These are phyloP conservation scores for Lithohypha guttulata DNA, from an alignment of 2,329 filamentous ascomycete genomes.

Conservation along the genomic window DNA sequence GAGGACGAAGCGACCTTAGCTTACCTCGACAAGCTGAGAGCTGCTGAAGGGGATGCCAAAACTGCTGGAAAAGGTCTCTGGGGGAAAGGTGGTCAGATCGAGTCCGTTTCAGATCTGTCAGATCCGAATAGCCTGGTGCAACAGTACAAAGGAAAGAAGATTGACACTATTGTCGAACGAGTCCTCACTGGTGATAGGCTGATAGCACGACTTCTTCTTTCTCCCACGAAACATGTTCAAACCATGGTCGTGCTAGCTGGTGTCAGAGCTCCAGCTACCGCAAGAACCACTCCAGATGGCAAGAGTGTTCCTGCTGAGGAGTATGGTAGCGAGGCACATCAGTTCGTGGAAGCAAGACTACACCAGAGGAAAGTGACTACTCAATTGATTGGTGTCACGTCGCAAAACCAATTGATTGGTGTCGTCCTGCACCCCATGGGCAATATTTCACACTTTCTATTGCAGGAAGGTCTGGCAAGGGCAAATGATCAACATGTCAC, in stretches of 20 bases:
- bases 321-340: conserved; percentile 75
- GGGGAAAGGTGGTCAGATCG: conserved; percentile 54
- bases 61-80: conserved; percentile 72
- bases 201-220: conserved; percentile 68
- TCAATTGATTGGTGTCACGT: conserved; percentile 73
- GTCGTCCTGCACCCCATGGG: conserved; percentile 78
- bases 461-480: conserved; percentile 78
- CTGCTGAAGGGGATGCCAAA: conserved; percentile 67
- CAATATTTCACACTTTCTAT: conserved; percentile 82
- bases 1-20: conserved; percentile 63
- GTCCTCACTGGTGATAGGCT: conserved; percentile 86
- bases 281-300: conserved; percentile 68
- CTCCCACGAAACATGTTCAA: conserved; percentile 75
- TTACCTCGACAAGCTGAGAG: conserved; percentile 66
- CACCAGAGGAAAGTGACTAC: conserved; percentile 78
- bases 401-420: conserved; percentile 84
- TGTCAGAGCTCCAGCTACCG: conserved; percentile 79
- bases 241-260: conserved; percentile 83
- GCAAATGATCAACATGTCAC: conserved; percentile 96
- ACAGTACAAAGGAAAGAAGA: conserved; percentile 70
- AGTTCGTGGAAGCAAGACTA: conserved; percentile 75
- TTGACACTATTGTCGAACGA: conserved; percentile 81
- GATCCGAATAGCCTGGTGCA: conserved; percentile 66
- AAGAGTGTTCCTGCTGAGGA: conserved; percentile 78
- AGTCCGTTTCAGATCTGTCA: conserved; percentile 70